Base-by-base conservation (phyloP, 805 yeast genomes). In the Candida coquimbonensis region DNA sequence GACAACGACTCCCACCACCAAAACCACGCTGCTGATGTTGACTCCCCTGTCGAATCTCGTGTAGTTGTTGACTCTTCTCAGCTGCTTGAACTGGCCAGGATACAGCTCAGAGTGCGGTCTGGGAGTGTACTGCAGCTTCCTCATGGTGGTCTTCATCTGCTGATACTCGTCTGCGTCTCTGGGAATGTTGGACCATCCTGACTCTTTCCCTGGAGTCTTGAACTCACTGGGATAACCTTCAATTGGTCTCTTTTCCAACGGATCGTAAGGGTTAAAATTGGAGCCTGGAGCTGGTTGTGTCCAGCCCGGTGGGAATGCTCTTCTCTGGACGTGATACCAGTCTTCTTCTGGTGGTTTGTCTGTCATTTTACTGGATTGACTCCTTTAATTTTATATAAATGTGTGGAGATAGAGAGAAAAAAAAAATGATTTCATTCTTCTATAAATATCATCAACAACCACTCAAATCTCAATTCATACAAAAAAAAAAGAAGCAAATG, bases 221-320 rank as follows among this genome's bases (percentile, higher is more conserved):
- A 73, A 87, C 61, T 87, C 96, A 25, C 89, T 81, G 1, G 96
- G 96, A 52, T 87, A 87, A 3, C 96, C 95, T 58, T 81, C 80
- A 0, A 95, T 76, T 0, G 96, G 95, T 39, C 96, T 70, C 36
- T 68, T 60, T 58, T 87, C 96, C 1, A 75, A 65, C 0, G 90
- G 84, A 58, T 87, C 96, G 57, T 80, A 87, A 7, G 95, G 95
- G 55, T 87, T 87, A 60, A 85, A 87, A 0, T 51, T 49, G 11
- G 61, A 56, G 9, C 53, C 54, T 17, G 45, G 36, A 1, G 45
- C 41, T 9, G 95, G 95, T 2, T 80, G 86, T 0, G 74, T 74
- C 93, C 93, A 84, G 0, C 88, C 89, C 7, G 75, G 74, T 3
- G 93, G 90, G 54, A 84, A 80, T 4, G 90, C 83, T 46, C 87